Evolutionary conservation across 106 monocot genomes (phyloP), one percentile per base, ranked within the genome.

Genomic region (Platanthera guangdongensis): DNA sequence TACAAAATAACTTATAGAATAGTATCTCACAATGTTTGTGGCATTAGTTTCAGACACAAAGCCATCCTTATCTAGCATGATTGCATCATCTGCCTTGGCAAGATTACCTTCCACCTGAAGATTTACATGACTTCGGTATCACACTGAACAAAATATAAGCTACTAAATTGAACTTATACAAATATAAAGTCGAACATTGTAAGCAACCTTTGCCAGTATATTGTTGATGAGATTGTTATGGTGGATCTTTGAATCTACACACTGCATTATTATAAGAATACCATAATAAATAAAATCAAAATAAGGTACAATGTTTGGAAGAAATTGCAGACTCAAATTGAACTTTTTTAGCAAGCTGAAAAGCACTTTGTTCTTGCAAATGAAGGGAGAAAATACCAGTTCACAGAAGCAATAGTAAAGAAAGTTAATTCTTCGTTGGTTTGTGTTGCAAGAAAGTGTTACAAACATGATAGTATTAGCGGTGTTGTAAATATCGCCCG

Each of bases 31-130:
- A 77, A 97, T 83, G 74, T 97, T 97, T 77, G 97, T 97, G 49
- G 97, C 97, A 91, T 97, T 97, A 67, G 97, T 97, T 82, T 97
- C 97, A 54, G 97, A 97, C 21, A 97, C 97, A 90, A 91, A 97
- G 74, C 97, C 93, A 85, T 97, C 97, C 76, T 88, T 69, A 77
- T 97, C 97, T 52, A 97, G 87, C 97, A 97, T 97, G 69, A 97
- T 90, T n/a, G 97, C 97, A 88, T 97, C 97, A 82, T 89, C 87
- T 73, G 89, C 94, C 30, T 90, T 84, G 64, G 91, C 97, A 76
- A 88, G 78, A 78, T 97, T 97, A 60, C 93, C 91, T 91, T 97
- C 97, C 76, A 96, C 78, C 96, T 96, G 80, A 57, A 71, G 52
- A 57, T 46, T 78, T 45, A 30, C 72, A 53, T 75, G 52, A 13